Percentiles rank a stretch among this genome's conserved stretches.
These are phyloP conservation scores for Fusarium denticulatum DNA, from an alignment of 2,329 filamentous ascomycete species.

Conservation along the genomic window DNA sequence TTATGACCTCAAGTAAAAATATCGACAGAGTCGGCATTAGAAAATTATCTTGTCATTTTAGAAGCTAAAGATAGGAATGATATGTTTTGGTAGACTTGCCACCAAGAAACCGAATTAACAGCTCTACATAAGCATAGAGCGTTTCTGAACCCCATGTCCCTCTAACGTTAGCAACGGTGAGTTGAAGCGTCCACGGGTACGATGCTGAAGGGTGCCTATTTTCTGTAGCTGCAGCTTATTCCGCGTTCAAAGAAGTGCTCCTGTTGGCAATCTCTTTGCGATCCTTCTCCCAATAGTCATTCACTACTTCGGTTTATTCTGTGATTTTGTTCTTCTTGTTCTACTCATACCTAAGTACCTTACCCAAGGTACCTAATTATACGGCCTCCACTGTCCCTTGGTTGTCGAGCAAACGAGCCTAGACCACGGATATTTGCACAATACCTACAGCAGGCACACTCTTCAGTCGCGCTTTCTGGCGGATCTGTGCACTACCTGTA, in stretches of 20 bases:
- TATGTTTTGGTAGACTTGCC: background rate
- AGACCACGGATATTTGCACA: background rate
- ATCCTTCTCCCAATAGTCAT: background rate
- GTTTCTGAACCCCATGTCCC: background rate
- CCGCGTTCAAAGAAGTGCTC: background rate
- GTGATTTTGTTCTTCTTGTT: background rate
- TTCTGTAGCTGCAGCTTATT: slow-evolving; percentile 6
- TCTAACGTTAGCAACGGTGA: background rate
- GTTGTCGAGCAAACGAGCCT: slow-evolving; percentile 8
- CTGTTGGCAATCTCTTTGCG: background rate
- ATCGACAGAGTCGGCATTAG: background rate
- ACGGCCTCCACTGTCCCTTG: background rate
- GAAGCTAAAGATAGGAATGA: background rate
- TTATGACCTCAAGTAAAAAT: background rate
- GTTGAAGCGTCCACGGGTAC: background rate
- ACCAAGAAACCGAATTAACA: background rate
- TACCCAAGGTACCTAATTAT: background rate
- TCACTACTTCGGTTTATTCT: background rate
- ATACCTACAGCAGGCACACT: background rate
- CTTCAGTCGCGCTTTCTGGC: slow-evolving; percentile 11
- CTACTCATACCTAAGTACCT: background rate
- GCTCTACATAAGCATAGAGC: background rate
- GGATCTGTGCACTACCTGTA: background rate
- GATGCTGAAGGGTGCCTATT: background rate
- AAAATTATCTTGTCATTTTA: background rate